Evolutionary conservation across 257 asterid genomes (phyloP).

Genomic region (Solanum lycopersicoides): DNA sequence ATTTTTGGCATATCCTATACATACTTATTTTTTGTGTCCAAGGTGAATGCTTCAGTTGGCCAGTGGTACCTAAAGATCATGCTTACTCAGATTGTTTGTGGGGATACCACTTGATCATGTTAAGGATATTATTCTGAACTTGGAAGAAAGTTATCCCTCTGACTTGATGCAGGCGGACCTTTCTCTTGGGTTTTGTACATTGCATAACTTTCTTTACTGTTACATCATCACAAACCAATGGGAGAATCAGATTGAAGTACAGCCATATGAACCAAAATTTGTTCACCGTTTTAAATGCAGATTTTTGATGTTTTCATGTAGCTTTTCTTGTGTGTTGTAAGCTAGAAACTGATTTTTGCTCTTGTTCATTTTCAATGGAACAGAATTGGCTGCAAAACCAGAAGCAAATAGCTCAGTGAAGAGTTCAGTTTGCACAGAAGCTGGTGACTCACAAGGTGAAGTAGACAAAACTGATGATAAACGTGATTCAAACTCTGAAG

Average conservation of each 20-base stretch:
- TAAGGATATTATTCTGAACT: background rate
- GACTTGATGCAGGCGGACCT: background rate
- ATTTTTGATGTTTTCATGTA: background rate
- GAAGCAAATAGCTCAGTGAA: conserved; percentile 29
- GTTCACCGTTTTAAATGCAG: background rate
- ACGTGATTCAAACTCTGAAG: conserved; percentile 8
- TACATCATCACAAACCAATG: background rate
- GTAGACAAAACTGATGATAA: conserved; percentile 24
- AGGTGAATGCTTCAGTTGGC: background rate
- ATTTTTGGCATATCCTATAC: background rate
- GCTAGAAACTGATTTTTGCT: background rate
- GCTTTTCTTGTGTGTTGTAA: background rate
- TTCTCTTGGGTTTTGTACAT: background rate
- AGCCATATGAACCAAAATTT: background rate
- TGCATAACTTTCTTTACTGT: background rate
- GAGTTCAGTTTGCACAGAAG: conserved; percentile 25
- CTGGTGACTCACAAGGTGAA: conserved; percentile 19
- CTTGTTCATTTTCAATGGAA: conserved; percentile 8
- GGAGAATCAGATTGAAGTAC: background rate
- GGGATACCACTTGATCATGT: background rate
- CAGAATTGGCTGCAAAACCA: conserved; percentile 28
- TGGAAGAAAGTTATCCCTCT: background rate
- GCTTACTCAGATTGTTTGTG: background rate
- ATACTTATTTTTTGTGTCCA: background rate
- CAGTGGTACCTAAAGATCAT: background rate